Evolutionary conservation across 176 grass and related monocot species (phyloP).

Genomic region (Tillandsia fasciculata): DNA sequence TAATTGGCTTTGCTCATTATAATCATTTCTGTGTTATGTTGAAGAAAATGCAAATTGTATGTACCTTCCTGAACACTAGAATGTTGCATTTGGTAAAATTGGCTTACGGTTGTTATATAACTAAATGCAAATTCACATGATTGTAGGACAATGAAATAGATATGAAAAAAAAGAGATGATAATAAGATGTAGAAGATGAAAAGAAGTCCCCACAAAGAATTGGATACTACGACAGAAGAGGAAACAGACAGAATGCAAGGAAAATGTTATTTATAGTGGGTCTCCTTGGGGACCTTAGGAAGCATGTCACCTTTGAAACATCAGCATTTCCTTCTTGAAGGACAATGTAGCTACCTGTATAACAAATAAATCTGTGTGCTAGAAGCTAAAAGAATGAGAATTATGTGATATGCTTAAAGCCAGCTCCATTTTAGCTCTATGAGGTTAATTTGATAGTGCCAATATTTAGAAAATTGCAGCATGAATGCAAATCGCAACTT

Average conservation of each 20-base stretch:
- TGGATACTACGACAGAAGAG: not conserved
- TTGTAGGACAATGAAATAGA: not conserved
- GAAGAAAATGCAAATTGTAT: conserved; percentile 6
- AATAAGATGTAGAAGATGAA: conserved; percentile 1
- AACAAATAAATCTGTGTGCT: too few species aligned
- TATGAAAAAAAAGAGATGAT: not conserved
- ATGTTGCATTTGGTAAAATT: not conserved
- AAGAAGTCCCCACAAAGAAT: not conserved
- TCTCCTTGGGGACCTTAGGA: too few species aligned
- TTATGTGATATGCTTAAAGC: too few species aligned
- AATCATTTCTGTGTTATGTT: not conserved
- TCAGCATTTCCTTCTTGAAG: too few species aligned
- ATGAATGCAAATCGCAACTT: too few species aligned
- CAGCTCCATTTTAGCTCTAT: too few species aligned
- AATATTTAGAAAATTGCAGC: too few species aligned
- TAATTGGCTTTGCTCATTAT: not conserved
- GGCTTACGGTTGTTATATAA: not conserved
- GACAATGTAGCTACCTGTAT: too few species aligned
- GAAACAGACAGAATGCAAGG: not conserved
- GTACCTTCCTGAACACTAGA: not conserved
- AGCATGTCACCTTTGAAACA: too few species aligned
- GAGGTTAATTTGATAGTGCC: too few species aligned
- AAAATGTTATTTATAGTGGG: too few species aligned
- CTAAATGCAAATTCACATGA: not conserved
- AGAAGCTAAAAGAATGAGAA: too few species aligned